These are phyloP conservation scores for Aureobasidium sp. DNA, from an alignment of 2,329 filamentous ascomycete species.

Conservation along the genomic window DNA sequence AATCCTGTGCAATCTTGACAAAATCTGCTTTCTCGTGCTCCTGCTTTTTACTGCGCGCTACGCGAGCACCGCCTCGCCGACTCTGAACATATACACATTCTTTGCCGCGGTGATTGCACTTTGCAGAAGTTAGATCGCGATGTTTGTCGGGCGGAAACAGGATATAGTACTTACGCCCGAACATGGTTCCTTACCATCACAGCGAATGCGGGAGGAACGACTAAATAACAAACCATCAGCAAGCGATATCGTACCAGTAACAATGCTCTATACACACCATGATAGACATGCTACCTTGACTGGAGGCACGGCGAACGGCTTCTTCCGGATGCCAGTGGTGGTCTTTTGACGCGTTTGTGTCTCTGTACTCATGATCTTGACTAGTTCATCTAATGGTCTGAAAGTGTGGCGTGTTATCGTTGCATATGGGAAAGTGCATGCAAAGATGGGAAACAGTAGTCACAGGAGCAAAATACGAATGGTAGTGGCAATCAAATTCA, in stretches of 20 bases:
- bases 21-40: not conserved
- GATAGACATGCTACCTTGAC: conserved; percentile 13
- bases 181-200: conserved; percentile 14
- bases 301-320: conserved; percentile 11
- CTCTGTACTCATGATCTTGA: not conserved
- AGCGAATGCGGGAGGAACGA: conserved; percentile 13
- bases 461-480: not conserved
- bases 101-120: conserved; percentile 3
- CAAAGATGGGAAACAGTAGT: not conserved
- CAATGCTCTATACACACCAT: not conserved
- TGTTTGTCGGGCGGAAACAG: not conserved
- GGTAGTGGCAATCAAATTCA: not conserved
- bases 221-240: not conserved
- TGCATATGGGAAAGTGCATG: not conserved
- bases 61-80: conserved; percentile 15
- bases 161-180: conserved; percentile 4
- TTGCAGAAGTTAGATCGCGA: not conserved
- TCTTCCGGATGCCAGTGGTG: conserved; percentile 8
- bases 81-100: conserved; percentile 11
- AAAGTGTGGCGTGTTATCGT: not conserved
- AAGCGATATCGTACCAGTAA: not conserved
- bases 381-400: not conserved
- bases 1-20: conserved; percentile 8
- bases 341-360: conserved; percentile 2
- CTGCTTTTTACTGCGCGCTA: not conserved